Conservation (phyloP, 2,329 filamentous ascomycete genomes). For the Aspergillus luchuensis region DNA sequence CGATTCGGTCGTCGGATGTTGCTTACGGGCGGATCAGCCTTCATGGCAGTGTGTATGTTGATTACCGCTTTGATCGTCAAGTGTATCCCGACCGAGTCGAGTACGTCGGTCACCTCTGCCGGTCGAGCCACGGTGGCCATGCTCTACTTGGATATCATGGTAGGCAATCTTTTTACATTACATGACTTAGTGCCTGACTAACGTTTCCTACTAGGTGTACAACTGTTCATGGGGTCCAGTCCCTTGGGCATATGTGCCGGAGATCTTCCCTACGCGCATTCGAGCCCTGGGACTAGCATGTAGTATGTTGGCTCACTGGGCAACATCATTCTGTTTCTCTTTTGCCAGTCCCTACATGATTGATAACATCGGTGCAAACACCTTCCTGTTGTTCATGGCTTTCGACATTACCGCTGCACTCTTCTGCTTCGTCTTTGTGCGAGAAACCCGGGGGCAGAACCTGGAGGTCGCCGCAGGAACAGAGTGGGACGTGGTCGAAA, state of each 20-base stretch:
- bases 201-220: not conserved
- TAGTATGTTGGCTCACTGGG: constrained; percentile 41
- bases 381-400: constrained; percentile 45
- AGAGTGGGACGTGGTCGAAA: not conserved
- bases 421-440: constrained; percentile 41
- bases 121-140: constrained; percentile 53
- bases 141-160: constrained; percentile 44
- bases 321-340: constrained; percentile 48
- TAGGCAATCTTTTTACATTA: not conserved
- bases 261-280: constrained; percentile 45
- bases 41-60: constrained; percentile 56
- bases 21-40: constrained; percentile 49
- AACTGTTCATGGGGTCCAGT: constrained; percentile 33
- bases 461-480: constrained; percentile 32
- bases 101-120: constrained; percentile 29
- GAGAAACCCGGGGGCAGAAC: constrained; percentile 43
- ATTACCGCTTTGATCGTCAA: constrained; percentile 52
- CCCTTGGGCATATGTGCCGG: constrained; percentile 40
- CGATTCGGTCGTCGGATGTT: constrained; percentile 53
- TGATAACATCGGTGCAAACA: constrained; percentile 42
- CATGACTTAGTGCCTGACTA: not conserved
- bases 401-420: constrained; percentile 39
- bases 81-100: constrained; percentile 42
- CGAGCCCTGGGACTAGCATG: constrained; percentile 43
- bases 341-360: constrained; percentile 46